These are phyloP conservation scores for Ceratobasidium sp. DNA, from an alignment of 1,284 basidiomycete species.

Conservation along the genomic window DNA sequence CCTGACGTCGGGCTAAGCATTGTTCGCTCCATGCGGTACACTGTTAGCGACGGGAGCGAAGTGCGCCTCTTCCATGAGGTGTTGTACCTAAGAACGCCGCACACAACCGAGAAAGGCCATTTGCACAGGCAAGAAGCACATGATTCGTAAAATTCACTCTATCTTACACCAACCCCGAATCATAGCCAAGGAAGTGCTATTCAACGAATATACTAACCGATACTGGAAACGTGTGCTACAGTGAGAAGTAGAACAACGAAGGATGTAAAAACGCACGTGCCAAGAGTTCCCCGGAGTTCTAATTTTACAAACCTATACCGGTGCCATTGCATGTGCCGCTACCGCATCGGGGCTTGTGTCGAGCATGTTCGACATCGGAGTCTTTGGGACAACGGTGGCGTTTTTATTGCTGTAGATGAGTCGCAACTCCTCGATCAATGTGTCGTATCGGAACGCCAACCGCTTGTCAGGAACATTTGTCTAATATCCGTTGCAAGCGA, in stretches of 20 bases:
- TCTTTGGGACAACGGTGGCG: conserved; percentile 19
- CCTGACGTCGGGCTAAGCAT: not conserved
- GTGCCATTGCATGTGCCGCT: conserved; percentile 39
- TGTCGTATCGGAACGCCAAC: conserved; percentile 88
- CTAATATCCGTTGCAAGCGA: conserved; percentile 56
- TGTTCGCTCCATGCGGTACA: conserved; percentile 16
- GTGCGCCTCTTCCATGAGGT: not conserved
- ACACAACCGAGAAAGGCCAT: not conserved
- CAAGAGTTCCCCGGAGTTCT: conserved; percentile 2
- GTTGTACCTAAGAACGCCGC: not conserved
- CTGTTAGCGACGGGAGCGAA: not conserved
- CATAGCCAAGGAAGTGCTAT: not conserved
- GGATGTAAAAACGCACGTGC: conserved; percentile 16
- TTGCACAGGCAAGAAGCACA: not conserved
- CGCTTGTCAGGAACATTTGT: conserved; percentile 96
- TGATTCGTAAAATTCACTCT: conserved; percentile 3
- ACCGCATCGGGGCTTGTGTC: conserved; percentile 38
- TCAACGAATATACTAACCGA: not conserved
- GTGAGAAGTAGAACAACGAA: not conserved
- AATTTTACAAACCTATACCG: conserved; percentile 9
- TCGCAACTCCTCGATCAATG: conserved; percentile 86
- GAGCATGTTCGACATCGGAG: conserved; percentile 8
- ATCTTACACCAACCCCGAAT: not conserved
- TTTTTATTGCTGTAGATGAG: conserved; percentile 59
- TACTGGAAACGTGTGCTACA: conserved; percentile 3